Base-by-base conservation (phyloP, 1,139 yeast genomes). In the Sugiyamaella grinbergsii region DNA sequence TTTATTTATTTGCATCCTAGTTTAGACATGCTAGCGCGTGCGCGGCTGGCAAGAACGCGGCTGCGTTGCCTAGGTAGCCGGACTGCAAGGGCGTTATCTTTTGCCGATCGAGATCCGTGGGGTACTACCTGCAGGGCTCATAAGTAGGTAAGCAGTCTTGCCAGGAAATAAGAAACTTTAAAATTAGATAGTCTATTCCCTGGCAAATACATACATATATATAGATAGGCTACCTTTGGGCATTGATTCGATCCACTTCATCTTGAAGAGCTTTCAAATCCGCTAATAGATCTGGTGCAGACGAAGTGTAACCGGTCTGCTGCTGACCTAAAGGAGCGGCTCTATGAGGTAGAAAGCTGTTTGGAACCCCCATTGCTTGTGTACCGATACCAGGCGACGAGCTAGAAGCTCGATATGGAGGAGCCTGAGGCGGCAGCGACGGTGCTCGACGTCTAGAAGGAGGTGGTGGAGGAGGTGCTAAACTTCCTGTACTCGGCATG, bases 181-280 rank as follows among this genome's bases (percentile, higher is more conserved):
- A n/a, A n/a, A n/a, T n/a, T n/a, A n/a, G n/a, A n/a, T n/a, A n/a
- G n/a, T n/a, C n/a, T n/a, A n/a, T n/a, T n/a, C n/a, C n/a, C n/a
- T n/a, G n/a, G n/a, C n/a, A n/a, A n/a, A n/a, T n/a, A 20, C 20
- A 29, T 16, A 19, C 19, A 19, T 40, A 19, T 11, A n/a, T n/a
- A 6, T 3, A 23, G 29, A 32, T 15, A 32, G 29, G 8, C 16
- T 31, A 43, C 8, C 34, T 33, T 13, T 43, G 42, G 11, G 60
- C 53, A 28, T 59, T 53, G 31, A 62, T 42, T 24, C 62, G 54
- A 38, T 62, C 60, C 16, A 63, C 66, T 49, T 62, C 66, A 5
- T 60, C 64, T 42, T 63, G 66, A 15, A 64, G 56, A 5, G 66
- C 63, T 28, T 56, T 52, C n/a, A 64, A 49, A 43, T 64, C 67